Evolutionary conservation across 371 early-diverging fungal genomes (phyloP).

Genomic region (Circinella minor): DNA sequence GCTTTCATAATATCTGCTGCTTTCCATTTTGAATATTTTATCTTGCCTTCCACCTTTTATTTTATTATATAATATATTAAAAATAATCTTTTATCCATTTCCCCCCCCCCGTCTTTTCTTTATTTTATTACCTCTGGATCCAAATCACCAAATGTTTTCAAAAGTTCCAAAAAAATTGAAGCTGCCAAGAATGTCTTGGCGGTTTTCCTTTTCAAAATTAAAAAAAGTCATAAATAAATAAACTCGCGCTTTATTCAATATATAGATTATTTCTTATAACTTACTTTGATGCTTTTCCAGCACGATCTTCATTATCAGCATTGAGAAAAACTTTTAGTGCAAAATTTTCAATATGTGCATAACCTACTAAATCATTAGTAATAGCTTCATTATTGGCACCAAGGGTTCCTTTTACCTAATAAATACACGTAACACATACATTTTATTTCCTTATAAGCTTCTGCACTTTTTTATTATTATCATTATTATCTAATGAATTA

Average conservation of each 20-base stretch:
- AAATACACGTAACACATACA: no score
- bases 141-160: constrained; percentile 81
- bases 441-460: no score
- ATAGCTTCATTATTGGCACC: constrained; percentile 72
- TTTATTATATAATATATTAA: neutral
- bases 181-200: constrained; percentile 88
- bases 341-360: constrained; percentile 89
- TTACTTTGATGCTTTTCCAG: constrained; percentile 76
- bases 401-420: constrained; percentile 62
- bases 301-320: constrained; percentile 93
- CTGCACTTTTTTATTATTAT: no score
- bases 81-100: neutral
- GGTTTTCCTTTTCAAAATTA: constrained; percentile 64
- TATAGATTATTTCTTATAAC: constrained; percentile 10
- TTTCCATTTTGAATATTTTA: constrained; percentile 95
- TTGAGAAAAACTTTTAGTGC: constrained; percentile 87
- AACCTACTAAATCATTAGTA: constrained; percentile 77
- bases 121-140: constrained; percentile 71
- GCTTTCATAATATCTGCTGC: constrained; percentile 94
- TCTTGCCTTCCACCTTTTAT: constrained; percentile 77
- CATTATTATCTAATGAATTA: no score
- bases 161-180: constrained; percentile 80
- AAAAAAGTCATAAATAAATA: neutral
- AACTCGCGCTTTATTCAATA: neutral
- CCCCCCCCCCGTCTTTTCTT: neutral